phyloP scores from a whole-genome alignment of 2,329 filamentous ascomycete species.

The Penicillium hordei region DNA sequence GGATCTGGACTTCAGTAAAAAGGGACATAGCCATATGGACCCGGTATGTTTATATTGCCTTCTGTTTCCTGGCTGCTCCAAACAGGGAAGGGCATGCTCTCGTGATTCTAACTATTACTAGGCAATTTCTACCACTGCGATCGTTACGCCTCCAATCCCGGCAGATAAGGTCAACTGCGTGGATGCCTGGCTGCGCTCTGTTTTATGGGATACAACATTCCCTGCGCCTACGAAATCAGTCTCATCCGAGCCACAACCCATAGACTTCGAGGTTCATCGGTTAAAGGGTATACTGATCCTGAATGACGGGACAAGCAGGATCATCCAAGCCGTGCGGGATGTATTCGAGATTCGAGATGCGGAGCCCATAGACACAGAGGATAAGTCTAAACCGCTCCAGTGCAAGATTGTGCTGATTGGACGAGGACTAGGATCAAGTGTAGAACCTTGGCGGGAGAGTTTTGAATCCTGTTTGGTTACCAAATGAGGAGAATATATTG shows the following conservation, averaged over 20 bases:
- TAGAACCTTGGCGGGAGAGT: constrained; percentile 36
- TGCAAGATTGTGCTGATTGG: constrained; percentile 52
- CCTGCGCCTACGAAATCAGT: constrained; percentile 17
- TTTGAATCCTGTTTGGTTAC: constrained; percentile 33
- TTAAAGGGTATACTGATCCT: constrained; percentile 77
- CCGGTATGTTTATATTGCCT: constrained; percentile 55
- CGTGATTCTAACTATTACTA: constrained; percentile 34
- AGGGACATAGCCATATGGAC: constrained; percentile 89
- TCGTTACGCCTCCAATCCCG: constrained; percentile 64
- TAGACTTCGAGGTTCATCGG: constrained; percentile 76
- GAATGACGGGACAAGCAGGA: constrained; percentile 63
- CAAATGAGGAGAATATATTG: background rate
- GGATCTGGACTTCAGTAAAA: constrained; percentile 66
- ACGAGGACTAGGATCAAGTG: constrained; percentile 39
- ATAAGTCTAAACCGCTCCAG: constrained; percentile 20
- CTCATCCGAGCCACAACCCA: constrained; percentile 23
- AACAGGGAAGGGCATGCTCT: too few relatives aligned
- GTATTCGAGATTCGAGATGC: constrained; percentile 85
- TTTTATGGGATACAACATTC: constrained; percentile 71
- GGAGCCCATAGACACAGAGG: constrained; percentile 24
- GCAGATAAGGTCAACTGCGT: constrained; percentile 60
- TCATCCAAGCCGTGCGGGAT: constrained; percentile 89
- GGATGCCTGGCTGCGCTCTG: constrained; percentile 76
- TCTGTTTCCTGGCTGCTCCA: background rate
- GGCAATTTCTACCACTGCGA: constrained; percentile 80